Conservation (phyloP, 495 filamentous ascomycete genomes). For the Aspergillus biplanus region DNA sequence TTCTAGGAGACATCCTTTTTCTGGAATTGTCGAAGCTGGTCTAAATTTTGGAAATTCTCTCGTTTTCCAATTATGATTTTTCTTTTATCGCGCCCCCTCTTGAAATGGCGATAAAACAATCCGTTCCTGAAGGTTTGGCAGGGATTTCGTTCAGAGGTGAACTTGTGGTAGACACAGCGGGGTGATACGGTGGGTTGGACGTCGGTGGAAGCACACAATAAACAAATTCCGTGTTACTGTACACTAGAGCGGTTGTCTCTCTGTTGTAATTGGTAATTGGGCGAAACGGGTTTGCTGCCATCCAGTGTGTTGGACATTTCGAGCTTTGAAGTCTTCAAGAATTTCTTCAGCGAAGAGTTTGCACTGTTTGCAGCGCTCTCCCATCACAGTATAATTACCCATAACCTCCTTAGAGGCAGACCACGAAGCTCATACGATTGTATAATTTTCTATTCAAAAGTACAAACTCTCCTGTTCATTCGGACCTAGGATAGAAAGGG, state of each 20-base stretch:
- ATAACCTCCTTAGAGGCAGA: too few species aligned
- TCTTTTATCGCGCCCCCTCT: too few species aligned
- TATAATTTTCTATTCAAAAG: background rate
- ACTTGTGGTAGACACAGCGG: background rate
- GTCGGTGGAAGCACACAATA: background rate
- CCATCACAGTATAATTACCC: background rate
- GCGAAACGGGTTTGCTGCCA: background rate
- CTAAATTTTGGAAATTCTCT: too few species aligned
- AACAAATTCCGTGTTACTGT: too few species aligned
- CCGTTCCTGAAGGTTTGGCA: background rate
- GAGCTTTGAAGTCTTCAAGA: slow-evolving; percentile 27
- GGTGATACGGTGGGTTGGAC: background rate
- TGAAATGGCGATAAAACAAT: background rate
- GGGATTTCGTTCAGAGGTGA: background rate
- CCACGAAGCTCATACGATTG: too few species aligned
- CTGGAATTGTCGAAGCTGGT: background rate
- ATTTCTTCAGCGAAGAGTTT: slow-evolving; percentile 34
- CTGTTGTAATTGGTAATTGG: background rate
- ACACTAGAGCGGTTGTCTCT: background rate
- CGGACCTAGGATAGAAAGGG: background rate
- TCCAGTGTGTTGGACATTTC: background rate
- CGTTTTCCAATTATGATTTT: too few species aligned
- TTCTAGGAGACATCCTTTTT: slow-evolving; percentile 37
- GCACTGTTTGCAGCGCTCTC: slow-evolving; percentile 16
- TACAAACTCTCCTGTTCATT: background rate